Evolutionary conservation across 129 eudicot genomes (phyloP).

Genomic region (Deinandra increscens): DNA sequence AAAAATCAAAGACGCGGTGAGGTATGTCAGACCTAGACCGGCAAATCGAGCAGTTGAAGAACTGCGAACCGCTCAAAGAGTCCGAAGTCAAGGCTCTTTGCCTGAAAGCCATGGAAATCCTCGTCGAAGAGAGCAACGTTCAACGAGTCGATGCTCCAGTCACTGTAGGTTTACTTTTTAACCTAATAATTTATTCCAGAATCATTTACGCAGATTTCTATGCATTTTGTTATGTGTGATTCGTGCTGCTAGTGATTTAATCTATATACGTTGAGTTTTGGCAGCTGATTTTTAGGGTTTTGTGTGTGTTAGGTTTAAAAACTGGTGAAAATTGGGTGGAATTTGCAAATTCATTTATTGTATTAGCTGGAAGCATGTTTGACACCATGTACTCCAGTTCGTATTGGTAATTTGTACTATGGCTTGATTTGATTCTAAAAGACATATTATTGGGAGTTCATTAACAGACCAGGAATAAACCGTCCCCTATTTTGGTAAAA

Average conservation of each 20-base stretch:
- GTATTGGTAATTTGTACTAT: background rate
- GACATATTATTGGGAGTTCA: background rate
- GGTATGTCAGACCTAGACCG: conserved; percentile 96
- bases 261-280: no score
- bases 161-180: conserved; percentile 51
- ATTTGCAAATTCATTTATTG: background rate
- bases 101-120: conserved; percentile 96
- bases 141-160: conserved; percentile 98
- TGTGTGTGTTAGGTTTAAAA: conserved; percentile 8
- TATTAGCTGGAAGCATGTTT: no score
- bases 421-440: conserved; percentile 15
- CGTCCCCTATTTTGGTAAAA: background rate
- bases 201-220: background rate
- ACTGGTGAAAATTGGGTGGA: background rate
- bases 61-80: conserved; percentile 91
- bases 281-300: conserved; percentile 22
- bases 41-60: conserved; percentile 92
- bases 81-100: conserved; percentile 89
- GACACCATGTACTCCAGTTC: background rate
- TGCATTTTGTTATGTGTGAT: background rate
- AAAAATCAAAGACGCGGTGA: background rate
- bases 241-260: conserved; percentile 6
- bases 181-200: background rate
- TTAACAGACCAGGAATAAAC: background rate
- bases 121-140: conserved; percentile 97